Conservation (phyloP, 768 basidiomycete species). For the Dentipellis fragilis region DNA sequence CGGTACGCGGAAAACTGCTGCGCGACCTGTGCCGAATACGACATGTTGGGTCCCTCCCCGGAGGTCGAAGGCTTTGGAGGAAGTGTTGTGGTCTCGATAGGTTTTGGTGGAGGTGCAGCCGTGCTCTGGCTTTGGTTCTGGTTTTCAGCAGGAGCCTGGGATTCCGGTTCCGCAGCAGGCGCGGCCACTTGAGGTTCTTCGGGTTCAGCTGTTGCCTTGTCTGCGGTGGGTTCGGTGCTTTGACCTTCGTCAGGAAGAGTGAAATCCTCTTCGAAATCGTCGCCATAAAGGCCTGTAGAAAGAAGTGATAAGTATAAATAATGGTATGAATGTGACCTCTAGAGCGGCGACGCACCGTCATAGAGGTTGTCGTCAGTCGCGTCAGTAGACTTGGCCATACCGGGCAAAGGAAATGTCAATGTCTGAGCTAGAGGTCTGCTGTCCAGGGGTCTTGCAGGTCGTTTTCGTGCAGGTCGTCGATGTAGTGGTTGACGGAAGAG, state of each 20-base stretch:
- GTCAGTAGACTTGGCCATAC: conserved; percentile 10
- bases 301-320: not conserved
- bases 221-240: conserved; percentile 1
- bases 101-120: conserved; percentile 2
- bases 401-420: too few species aligned
- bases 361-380: conserved; percentile 13
- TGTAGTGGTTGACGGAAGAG: not conserved
- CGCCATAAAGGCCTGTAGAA: conserved; percentile 13
- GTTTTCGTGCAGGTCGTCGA: not conserved
- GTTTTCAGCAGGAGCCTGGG: not conserved
- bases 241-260: not conserved
- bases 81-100: not conserved
- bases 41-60: conserved; percentile 24
- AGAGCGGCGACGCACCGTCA: conserved; percentile 4
- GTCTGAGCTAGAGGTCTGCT: too few species aligned
- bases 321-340: not conserved
- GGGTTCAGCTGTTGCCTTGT: conserved; percentile 1
- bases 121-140: conserved; percentile 1
- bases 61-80: conserved; percentile 8
- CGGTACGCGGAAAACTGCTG: conserved; percentile 57
- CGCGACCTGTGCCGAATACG: conserved; percentile 55
- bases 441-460: too few species aligned
- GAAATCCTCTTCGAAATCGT: conserved; percentile 15
- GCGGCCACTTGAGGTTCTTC: not conserved
- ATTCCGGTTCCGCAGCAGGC: conserved; percentile 5